Evolutionary conservation across 2,329 filamentous ascomycete genomes (phyloP).

Genomic region (Xylariaceae sp.): DNA sequence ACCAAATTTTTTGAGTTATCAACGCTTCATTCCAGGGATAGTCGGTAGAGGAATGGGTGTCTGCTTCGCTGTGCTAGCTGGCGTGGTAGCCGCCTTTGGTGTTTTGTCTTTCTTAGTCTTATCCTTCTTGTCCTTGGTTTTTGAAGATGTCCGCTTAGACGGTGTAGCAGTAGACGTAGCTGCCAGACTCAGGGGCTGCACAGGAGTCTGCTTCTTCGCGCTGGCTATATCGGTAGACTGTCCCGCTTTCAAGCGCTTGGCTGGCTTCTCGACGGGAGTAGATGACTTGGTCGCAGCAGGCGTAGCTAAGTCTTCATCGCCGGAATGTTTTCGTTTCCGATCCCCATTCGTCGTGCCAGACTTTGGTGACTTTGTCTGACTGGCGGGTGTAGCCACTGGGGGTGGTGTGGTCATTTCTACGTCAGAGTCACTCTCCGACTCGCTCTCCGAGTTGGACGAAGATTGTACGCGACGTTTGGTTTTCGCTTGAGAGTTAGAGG

Average conservation of each 20-base stretch:
- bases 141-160: conserved; percentile 32
- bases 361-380: conserved; percentile 38
- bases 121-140: conserved; percentile 39
- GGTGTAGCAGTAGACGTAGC: conserved; percentile 28
- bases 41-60: conserved; percentile 39
- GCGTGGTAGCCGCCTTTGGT: conserved; percentile 26
- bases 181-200: conserved; percentile 41
- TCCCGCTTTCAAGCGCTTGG: conserved; percentile 41
- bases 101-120: conserved; percentile 40
- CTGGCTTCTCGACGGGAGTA: conserved; percentile 30
- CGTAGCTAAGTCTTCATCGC: conserved; percentile 34
- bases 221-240: conserved; percentile 2
- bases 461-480: conserved; percentile 49
- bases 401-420: conserved; percentile 53
- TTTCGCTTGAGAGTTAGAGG: conserved; percentile 10
- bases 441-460: conserved; percentile 42
- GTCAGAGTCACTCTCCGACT: conserved; percentile 54
- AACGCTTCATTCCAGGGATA: conserved; percentile 37
- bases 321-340: conserved; percentile 49
- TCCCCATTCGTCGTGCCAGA: conserved; percentile 24
- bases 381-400: conserved; percentile 29
- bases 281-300: conserved; percentile 20
- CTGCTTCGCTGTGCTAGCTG: conserved; percentile 25
- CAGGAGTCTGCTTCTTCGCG: conserved; percentile 44
- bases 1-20: background rate